phyloP scores from a whole-genome alignment of 805 yeast species.

The Saitoella complicata region DNA sequence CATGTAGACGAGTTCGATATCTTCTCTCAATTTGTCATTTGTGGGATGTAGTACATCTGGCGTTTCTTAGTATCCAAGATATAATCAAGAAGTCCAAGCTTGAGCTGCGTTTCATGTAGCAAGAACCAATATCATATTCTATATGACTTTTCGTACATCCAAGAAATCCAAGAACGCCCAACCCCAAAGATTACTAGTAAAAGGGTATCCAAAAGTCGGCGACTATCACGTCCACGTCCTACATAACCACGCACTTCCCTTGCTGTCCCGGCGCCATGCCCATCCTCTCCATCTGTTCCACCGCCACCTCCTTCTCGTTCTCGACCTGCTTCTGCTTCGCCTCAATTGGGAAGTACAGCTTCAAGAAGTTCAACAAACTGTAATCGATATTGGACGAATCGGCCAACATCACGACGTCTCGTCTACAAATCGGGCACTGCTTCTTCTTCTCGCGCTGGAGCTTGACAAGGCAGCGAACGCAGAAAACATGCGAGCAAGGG shows the following conservation, averaged over 20 bases:
- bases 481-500: slow-evolving; percentile 50
- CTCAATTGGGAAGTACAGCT: slow-evolving; percentile 48
- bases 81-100: no score
- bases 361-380: slow-evolving; percentile 36
- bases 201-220: not conserved
- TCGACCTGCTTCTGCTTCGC: slow-evolving; percentile 44
- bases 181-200: not conserved
- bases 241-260: no score
- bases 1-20: no score
- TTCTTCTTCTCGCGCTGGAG: slow-evolving; percentile 41
- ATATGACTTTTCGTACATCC: not conserved
- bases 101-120: no score
- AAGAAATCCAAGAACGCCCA: not conserved
- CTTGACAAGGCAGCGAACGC: slow-evolving; percentile 56
- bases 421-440: slow-evolving; percentile 52
- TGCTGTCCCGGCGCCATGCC: not conserved
- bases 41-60: no score
- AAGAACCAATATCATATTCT: no score
- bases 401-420: slow-evolving; percentile 38
- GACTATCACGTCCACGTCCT: no score
- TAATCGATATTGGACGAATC: slow-evolving; percentile 44
- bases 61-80: no score
- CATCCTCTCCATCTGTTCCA: slow-evolving; percentile 21
- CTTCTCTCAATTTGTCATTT: no score
- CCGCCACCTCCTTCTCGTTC: slow-evolving; percentile 32